Base-by-base conservation (phyloP, 768 basidiomycete genomes). In the Zangia roseola region DNA sequence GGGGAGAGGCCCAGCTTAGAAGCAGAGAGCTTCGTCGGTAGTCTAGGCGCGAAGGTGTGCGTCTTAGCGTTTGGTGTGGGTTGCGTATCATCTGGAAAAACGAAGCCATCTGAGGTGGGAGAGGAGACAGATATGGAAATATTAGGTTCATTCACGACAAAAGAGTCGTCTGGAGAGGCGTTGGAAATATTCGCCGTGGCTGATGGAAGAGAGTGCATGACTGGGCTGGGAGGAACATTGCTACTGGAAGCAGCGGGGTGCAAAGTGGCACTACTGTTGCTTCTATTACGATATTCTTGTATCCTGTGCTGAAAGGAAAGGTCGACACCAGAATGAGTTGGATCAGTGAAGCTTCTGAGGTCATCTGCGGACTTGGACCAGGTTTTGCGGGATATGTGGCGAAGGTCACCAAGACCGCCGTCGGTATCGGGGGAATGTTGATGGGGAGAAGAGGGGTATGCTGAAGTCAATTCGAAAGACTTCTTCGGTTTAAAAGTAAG, bases 301-400 rank as follows among this genome's bases (percentile, higher is more conserved):
- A 77, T 59, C 76, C 68, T 81, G 45, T 83, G 79, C 35, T 86
- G 82, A 55, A 88, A 71, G 17, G 74, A 72, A 6, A 74, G 56
- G 38, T 78, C 76, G 43, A 76, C 58, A n/a, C 70, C 69, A 31
- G 69, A 57, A 48, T 50, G 55, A 23, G 64, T 64, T 12, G 56
- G 66, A 33, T 62, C 59, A 13, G 74, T 73, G 41, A 82, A 68
- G 62, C 78, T 81, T 58, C 80, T 77, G 43, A 91, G 76, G 63
- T 92, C 89, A 61, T 91, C 89, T 19, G 81, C 88, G 6, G 87
- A 90, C 61, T 74, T 82, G 21, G 88, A 89, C 89, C 89, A 91
- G 12, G 76, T 78, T 62, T 81, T 85, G 58, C 81, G 77, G 1
- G 87, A 86, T 10, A 88, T 81, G 41, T 65, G 71, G 37, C 86